These are phyloP conservation scores for Betula pendula DNA, from an alignment of 306 rosid genomes.

Conservation along the genomic window DNA sequence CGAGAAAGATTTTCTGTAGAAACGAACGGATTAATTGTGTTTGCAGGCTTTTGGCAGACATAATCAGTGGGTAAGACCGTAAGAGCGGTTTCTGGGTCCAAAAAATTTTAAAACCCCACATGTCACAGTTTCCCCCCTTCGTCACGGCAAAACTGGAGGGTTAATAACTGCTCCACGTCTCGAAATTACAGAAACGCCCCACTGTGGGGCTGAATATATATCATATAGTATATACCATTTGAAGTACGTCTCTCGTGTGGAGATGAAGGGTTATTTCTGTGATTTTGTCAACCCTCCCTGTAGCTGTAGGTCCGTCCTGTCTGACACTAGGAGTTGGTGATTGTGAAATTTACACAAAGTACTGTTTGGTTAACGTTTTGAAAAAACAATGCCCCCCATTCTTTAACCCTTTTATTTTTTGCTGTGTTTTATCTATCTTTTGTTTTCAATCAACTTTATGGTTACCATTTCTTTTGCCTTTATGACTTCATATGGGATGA, in stretches of 20 bases:
- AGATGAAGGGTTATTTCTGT: constrained; percentile 32
- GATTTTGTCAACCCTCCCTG: constrained; percentile 16
- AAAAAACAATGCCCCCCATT: background rate
- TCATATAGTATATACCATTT: background rate
- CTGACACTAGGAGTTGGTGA: constrained; percentile 37
- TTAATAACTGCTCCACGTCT: constrained; percentile 1
- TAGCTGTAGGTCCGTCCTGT: constrained; percentile 43
- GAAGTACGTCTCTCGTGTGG: background rate
- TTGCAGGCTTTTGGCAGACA: constrained; percentile 25
- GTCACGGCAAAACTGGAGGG: constrained; percentile 74
- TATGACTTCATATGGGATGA: constrained; percentile 44
- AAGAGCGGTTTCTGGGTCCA: constrained; percentile 33
- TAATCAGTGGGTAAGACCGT: constrained; percentile 28
- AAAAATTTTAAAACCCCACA: constrained; percentile 34
- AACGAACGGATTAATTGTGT: background rate
- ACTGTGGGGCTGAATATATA: constrained; percentile 13
- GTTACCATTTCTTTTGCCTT: constrained; percentile 39
- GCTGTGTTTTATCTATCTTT: constrained; percentile 12
- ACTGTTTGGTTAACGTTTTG: background rate
- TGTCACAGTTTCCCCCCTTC: constrained; percentile 38
- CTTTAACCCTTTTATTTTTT: background rate
- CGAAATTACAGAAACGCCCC: constrained; percentile 26
- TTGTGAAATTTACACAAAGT: constrained; percentile 20
- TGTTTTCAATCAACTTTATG: constrained; percentile 22
- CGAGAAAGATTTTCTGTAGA: background rate